Base-by-base conservation (phyloP, 2,329 filamentous ascomycete species). In the Ambrosiella beaveri region DNA sequence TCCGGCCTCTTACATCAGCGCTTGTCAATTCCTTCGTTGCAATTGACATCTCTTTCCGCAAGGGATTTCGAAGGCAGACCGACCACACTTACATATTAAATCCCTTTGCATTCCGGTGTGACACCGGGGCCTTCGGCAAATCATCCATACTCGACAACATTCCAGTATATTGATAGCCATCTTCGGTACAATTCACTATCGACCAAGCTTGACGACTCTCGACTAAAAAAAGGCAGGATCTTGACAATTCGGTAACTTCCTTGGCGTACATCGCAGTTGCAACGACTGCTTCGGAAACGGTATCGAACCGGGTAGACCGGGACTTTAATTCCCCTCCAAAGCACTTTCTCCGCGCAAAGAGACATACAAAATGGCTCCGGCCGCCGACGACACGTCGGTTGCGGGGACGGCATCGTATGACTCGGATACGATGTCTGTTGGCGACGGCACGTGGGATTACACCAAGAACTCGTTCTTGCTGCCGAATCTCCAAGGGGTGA, bases 391-490 rank as follows among this genome's bases (percentile, higher is more conserved):
- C 65, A 75, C 86, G 65, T 84, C 84, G 63, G 76, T 84, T 63
- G 78, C 86, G 54, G 86, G 86, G 66, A 81, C 81, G 69, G 84
- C 81, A 67, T 80, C 76, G 63, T 91, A 91, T 71, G 75, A 77
- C 64, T 88, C 85, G 56, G 75, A 82, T 65, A 86, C 82, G n/a
- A 74, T 90, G 75, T 76, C 74, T 58, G 86, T 91, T 13, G 86
- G 86, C 62, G 87, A 91, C 67, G 87, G 87, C 19, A 91, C 87
- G 39, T 93, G 87, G 86, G 84, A 90, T 65, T 84, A 84, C 59
- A 75, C 77, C 60, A 84, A 84, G 67, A 88, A 90, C 66, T 82
- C 79, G 15, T 93, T 91, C 67, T 72, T 93, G 57, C 71, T 93
- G 56, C 87, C 87, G 40, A 89, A 89, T 65, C 72, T 93, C 51